Conservation (phyloP, 345 rosid genomes). For the Kandelia obovata region DNA sequence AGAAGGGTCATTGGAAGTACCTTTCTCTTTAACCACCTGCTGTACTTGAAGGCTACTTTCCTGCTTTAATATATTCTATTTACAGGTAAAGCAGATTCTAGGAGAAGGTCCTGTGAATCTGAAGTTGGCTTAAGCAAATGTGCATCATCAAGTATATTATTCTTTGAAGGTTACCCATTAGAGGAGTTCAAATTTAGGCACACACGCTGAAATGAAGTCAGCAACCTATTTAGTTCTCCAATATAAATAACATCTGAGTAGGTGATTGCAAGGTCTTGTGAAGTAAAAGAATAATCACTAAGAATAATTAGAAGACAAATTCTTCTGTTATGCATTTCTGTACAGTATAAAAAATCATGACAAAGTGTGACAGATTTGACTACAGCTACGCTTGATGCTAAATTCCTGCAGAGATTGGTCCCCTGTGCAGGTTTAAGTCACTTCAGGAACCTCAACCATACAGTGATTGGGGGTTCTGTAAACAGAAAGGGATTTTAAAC, state of each 20-base stretch:
- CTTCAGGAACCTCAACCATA: not conserved
- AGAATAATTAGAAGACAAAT: not conserved
- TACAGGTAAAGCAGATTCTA: conserved; percentile 65
- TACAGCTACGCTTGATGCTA: conserved; percentile 58
- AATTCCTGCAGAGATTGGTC: conserved; percentile 53
- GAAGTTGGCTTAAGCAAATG: conserved; percentile 53
- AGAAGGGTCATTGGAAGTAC: conserved; percentile 42
- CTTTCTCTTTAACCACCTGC: conserved; percentile 59
- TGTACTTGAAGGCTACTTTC: conserved; percentile 46
- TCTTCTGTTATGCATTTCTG: not conserved
- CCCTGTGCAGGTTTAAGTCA: not conserved
- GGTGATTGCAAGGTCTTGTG: not conserved
- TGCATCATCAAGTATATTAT: conserved; percentile 62
- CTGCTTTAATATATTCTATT: conserved; percentile 48
- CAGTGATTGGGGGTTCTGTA: no score
- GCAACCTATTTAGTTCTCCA: not conserved
- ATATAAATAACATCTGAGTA: not conserved
- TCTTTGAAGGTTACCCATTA: conserved; percentile 54
- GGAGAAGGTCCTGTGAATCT: conserved; percentile 55
- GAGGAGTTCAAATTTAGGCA: conserved; percentile 27
- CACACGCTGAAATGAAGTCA: conserved; percentile 35
- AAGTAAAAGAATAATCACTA: not conserved
- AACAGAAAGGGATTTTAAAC: no score
- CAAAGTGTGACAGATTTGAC: conserved; percentile 45
- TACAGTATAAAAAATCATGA: no score